Evolutionary conservation across 2,329 filamentous ascomycete species (phyloP).

Genomic region (Colletotrichum tropicale): DNA sequence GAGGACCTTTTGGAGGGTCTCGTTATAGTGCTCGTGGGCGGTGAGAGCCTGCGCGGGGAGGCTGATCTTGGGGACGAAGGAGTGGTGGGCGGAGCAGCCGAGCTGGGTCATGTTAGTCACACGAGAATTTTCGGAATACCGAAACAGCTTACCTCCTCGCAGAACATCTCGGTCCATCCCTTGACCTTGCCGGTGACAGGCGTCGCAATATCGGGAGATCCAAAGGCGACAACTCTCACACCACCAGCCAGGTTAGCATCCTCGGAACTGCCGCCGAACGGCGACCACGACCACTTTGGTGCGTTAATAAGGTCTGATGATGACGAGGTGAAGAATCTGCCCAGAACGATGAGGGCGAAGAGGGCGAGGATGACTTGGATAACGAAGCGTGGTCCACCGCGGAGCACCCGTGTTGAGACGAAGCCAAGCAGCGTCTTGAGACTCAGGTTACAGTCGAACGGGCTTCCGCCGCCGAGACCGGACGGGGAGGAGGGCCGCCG

Average conservation of each 20-base stretch:
- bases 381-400: slow-evolving; percentile 31
- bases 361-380: slow-evolving; percentile 27
- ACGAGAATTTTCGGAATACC: neutral
- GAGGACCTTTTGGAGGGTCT: slow-evolving; percentile 39
- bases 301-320: neutral
- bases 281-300: slow-evolving; percentile 13
- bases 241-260: slow-evolving; percentile 29
- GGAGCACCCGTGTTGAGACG: slow-evolving; percentile 46
- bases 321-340: slow-evolving; percentile 28
- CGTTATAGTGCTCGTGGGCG: slow-evolving; percentile 59
- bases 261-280: slow-evolving; percentile 1
- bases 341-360: slow-evolving; percentile 25
- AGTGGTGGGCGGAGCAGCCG: slow-evolving; percentile 48
- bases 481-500: slow-evolving; percentile 1
- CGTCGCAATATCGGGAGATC: slow-evolving; percentile 48
- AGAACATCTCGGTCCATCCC: slow-evolving; percentile 55
- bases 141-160: slow-evolving; percentile 43
- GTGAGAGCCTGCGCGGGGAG: slow-evolving; percentile 56
- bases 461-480: neutral
- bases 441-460: slow-evolving; percentile 14
- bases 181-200: slow-evolving; percentile 28
- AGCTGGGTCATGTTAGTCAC: slow-evolving; percentile 38
- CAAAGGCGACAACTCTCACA: slow-evolving; percentile 57
- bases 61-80: slow-evolving; percentile 44
- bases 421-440: slow-evolving; percentile 38